Evolutionary conservation across 352 stramenopile genomes (phyloP), one percentile per base, ranked within the genome.

Genomic region (Phytophthora vignae): DNA sequence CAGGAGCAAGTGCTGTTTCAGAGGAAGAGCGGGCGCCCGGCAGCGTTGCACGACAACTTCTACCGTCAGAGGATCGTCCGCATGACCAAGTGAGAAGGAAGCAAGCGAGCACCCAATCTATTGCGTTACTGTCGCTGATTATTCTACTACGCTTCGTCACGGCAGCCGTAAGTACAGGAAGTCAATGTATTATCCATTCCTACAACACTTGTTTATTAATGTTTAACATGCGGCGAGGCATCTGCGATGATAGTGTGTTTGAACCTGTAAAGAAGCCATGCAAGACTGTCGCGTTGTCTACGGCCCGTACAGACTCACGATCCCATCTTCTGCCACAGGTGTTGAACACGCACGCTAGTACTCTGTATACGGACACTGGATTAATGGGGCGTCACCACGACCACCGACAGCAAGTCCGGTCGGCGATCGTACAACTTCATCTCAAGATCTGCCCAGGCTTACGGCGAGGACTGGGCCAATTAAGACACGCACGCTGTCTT

Each of bases 11-110:
- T 83, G 67, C 60, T 81, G 40, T 55, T 71, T 21, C 64, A 79
- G 15, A 64, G 46, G 33, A 79, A 74, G 3, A 73, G 79, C 25
- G 53, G 65, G 69, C 54, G 60, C 44, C 40, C 76, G 38, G 50
- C 53, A 44, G 56, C 70, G 27, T 56, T 93, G 19, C 69, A 88
- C 29, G 88, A 95, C 72, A 92, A 94, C 65, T 95, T 93, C 52
- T 93, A 94, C 68, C 81, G 88, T 15, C 85, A 96, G 71, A 83
- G 87, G 22, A 90, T 96, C 52, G 76, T 96, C 59, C 82, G 78
- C 40, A 70, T 79, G 50, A 76, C 80, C 46, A 90, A 86, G 58
- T 91, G 66, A 88, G 21, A 73, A 44, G 48, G 54, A 49, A 19
- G 40, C 3, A 5, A 5, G 40, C n/a, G n/a, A n/a, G n/a, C n/a